phyloP scores from a whole-genome alignment of 371 early-diverging fungal species.

The Rhizopus microsporus region DNA sequence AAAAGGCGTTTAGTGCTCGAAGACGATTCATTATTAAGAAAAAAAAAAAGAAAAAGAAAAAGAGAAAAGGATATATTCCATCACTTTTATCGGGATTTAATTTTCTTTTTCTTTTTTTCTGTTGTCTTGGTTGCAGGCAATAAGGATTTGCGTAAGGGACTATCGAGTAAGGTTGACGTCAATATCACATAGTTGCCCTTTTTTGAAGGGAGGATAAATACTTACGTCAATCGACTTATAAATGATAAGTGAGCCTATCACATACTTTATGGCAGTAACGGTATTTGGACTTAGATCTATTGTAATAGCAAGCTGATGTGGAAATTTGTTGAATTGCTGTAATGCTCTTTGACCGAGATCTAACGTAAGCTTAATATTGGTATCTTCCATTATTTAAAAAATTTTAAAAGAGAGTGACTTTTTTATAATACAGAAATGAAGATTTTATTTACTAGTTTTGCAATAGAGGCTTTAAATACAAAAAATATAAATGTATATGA shows the following conservation, averaged over 20 bases:
- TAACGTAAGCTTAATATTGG: slow-evolving; percentile 20
- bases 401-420: slow-evolving; percentile 1
- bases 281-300: slow-evolving; percentile 22
- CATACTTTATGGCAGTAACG: slow-evolving; percentile 16
- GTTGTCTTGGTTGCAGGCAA: slow-evolving; percentile 1
- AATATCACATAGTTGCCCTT: slow-evolving; percentile 1
- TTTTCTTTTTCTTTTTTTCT: slow-evolving; percentile 5
- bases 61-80: slow-evolving; percentile 1
- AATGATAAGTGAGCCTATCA: slow-evolving; percentile 17
- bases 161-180: slow-evolving; percentile 18
- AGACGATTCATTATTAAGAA: slow-evolving; percentile 27
- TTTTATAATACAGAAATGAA: neutral
- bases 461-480: neutral
- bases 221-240: slow-evolving; percentile 29
- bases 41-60: slow-evolving; percentile 1
- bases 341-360: slow-evolving; percentile 18
- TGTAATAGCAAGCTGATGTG: slow-evolving; percentile 10
- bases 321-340: slow-evolving; percentile 11
- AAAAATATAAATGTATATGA: neutral
- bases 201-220: neutral
- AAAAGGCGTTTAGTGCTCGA: slow-evolving; percentile 35
- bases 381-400: slow-evolving; percentile 21
- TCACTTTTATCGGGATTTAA: slow-evolving; percentile 2
- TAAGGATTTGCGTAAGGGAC: neutral
- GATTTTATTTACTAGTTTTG: neutral